Conservation (phyloP, 164 flowering plant genomes). For the Houttuynia cordata region DNA sequence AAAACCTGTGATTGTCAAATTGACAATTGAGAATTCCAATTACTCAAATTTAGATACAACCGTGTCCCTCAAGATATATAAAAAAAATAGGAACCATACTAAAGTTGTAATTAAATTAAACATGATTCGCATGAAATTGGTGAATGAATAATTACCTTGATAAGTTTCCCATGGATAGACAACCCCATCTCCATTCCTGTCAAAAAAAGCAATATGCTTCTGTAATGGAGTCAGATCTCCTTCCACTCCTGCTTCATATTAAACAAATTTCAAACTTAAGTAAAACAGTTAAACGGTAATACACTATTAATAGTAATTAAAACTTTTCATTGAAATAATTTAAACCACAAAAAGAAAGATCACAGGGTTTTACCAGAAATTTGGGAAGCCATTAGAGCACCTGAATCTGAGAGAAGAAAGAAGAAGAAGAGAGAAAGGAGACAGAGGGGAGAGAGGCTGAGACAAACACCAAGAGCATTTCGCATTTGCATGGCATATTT, state of each 20-base stretch:
- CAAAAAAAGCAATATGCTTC: conserved; percentile 13
- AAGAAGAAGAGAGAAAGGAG: neutral
- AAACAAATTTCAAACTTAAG: neutral
- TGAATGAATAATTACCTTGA: conserved; percentile 6
- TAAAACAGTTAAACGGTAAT: too few relatives aligned
- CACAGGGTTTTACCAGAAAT: neutral
- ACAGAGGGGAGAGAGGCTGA: too few relatives aligned
- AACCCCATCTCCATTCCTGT: conserved; percentile 15
- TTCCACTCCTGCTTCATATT: neutral
- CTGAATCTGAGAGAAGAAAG: neutral
- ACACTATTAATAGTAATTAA: neutral
- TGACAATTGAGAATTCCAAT: too few relatives aligned
- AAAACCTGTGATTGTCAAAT: conserved; percentile 23
- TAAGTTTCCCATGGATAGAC: conserved; percentile 16
- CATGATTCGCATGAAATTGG: too few relatives aligned
- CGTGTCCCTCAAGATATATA: too few relatives aligned
- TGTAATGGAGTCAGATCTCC: conserved; percentile 4
- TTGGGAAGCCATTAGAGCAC: neutral
- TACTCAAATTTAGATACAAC: too few relatives aligned
- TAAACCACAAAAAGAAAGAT: neutral
- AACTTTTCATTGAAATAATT: neutral
- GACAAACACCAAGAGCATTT: too few relatives aligned
- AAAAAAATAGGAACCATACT: too few relatives aligned
- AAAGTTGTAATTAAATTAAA: too few relatives aligned
- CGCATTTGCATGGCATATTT: too few relatives aligned